Conservation (phyloP, 2,329 filamentous ascomycete genomes). For the Capronia americana region DNA sequence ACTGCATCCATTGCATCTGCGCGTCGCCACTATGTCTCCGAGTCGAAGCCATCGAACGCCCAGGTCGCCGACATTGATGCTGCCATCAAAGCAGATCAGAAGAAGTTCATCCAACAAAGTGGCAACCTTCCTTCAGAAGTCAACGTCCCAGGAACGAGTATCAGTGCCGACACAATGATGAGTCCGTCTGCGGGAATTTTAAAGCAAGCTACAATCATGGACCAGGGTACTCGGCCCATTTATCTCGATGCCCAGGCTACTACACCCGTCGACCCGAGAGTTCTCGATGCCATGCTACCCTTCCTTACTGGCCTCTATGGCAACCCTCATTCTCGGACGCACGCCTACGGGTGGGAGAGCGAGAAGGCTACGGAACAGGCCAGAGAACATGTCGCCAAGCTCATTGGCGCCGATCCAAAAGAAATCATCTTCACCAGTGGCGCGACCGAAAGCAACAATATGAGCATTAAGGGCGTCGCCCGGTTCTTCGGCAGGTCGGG, state of each 20-base stretch:
- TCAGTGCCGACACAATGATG: conserved; percentile 71
- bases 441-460: conserved; percentile 98
- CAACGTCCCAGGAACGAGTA: conserved; percentile 64
- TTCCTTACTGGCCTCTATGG: conserved; percentile 93
- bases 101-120: conserved; percentile 71
- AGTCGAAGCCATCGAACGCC: conserved; percentile 78
- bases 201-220: conserved; percentile 90
- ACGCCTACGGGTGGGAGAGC: conserved; percentile 98
- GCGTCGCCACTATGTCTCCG: conserved; percentile 78
- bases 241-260: conserved; percentile 99
- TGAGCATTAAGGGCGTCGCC: conserved; percentile 98
- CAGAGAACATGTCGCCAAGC: conserved; percentile 77
- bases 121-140: conserved; percentile 62
- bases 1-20: conserved; percentile 49
- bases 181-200: conserved; percentile 83
- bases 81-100: conserved; percentile 84
- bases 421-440: conserved; percentile 99
- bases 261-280: conserved; percentile 90
- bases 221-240: conserved; percentile 89
- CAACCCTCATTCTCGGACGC: conserved; percentile 95
- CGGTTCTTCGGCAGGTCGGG: conserved; percentile 90
- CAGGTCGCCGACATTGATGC: conserved; percentile 78
- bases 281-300: conserved; percentile 95
- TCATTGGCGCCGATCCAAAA: conserved; percentile 94
- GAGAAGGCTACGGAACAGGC: conserved; percentile 92